Evolutionary conservation across 257 asterid genomes (phyloP).

Genomic region (Coffea canephora): DNA sequence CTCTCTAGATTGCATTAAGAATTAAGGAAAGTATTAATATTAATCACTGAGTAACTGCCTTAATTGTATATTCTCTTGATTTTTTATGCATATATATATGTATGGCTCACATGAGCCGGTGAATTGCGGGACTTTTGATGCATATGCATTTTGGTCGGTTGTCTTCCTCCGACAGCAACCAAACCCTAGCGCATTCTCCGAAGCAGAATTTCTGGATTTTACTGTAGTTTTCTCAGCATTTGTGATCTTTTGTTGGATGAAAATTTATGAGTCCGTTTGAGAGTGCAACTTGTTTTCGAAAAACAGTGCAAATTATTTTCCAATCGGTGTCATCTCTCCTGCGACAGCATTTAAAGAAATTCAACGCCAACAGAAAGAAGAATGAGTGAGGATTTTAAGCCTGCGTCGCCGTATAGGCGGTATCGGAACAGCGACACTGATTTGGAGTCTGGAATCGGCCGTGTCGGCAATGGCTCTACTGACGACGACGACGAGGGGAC

Average conservation of each 20-base stretch:
- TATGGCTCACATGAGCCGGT: background rate
- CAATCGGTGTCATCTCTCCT: constrained; percentile 64
- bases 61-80: no score
- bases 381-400: constrained; percentile 15
- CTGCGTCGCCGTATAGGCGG: constrained; percentile 60
- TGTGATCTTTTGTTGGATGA: background rate
- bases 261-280: background rate
- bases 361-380: constrained; percentile 5
- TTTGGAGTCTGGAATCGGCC: constrained; percentile 45
- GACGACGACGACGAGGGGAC: constrained; percentile 46
- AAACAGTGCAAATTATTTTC: constrained; percentile 6
- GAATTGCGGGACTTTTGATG: background rate
- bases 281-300: constrained; percentile 5
- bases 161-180: background rate
- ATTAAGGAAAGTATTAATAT: no score
- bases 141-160: constrained; percentile 10
- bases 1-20: no score
- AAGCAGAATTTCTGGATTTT: background rate
- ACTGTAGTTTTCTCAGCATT: background rate
- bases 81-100: no score
- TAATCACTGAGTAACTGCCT: background rate
- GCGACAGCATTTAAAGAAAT: constrained; percentile 39
- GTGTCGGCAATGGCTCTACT: constrained; percentile 14
- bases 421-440: constrained; percentile 41
- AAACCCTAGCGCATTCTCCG: constrained; percentile 8